Evolutionary conservation across 371 early-diverging fungal species (phyloP).

Genomic region (Actinomucor elegans): DNA sequence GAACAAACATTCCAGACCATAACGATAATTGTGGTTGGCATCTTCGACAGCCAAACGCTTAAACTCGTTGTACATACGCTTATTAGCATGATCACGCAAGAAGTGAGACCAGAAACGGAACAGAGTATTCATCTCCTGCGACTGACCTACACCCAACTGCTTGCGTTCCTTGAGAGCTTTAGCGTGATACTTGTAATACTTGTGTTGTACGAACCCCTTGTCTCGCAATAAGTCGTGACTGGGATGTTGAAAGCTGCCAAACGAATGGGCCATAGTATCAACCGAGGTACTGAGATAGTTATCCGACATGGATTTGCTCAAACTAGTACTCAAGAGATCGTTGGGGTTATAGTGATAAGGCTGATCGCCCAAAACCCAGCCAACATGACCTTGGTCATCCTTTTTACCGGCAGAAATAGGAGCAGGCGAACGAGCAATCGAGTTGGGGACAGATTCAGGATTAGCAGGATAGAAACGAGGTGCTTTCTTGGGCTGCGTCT

Average conservation of each 20-base stretch:
- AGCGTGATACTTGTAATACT: slow-evolving; percentile 92
- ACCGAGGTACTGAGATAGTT: slow-evolving; percentile 31
- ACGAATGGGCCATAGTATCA: slow-evolving; percentile 66
- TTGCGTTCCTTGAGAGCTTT: slow-evolving; percentile 95
- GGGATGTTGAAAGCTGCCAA: slow-evolving; percentile 90
- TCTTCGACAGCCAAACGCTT: slow-evolving; percentile 91
- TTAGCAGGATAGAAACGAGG: slow-evolving; percentile 69
- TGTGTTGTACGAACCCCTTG: slow-evolving; percentile 95
- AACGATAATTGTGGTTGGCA: slow-evolving; percentile 83
- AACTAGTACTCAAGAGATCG: slow-evolving; percentile 43
- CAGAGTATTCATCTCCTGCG: slow-evolving; percentile 97
- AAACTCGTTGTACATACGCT: slow-evolving; percentile 92
- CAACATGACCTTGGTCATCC: slow-evolving; percentile 80
- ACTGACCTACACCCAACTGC: slow-evolving; percentile 85
- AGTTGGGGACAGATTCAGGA: slow-evolving; percentile 55
- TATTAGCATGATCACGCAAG: slow-evolving; percentile 92
- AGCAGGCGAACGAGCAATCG: slow-evolving; percentile 39
- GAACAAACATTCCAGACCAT: neutral
- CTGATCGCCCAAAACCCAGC: slow-evolving; percentile 78
- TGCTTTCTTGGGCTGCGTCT: slow-evolving; percentile 45
- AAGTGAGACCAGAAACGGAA: slow-evolving; percentile 99
- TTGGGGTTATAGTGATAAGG: slow-evolving; percentile 52
- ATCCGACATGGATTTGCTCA: slow-evolving; percentile 43
- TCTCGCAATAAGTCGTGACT: slow-evolving; percentile 91
- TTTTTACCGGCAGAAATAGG: slow-evolving; percentile 43